phyloP scores from a whole-genome alignment of 108 stramenopile genomes.

The Pseudonitzschia delicatissima region DNA sequence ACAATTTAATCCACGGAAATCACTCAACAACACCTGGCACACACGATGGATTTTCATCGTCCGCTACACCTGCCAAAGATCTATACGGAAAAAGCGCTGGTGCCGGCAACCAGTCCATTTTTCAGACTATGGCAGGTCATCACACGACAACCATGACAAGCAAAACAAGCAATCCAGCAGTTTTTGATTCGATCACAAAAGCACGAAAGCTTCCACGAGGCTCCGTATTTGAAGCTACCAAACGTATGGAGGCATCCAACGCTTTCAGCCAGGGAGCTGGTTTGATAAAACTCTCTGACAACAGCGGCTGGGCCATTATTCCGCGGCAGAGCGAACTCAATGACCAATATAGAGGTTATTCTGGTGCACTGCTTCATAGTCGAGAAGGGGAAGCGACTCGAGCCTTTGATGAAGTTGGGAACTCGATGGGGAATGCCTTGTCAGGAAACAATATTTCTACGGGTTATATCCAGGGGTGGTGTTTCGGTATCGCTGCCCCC shows the following conservation, averaged over 20 bases:
- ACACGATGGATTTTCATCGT: neutral
- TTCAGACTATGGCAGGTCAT: slow-evolving; percentile 50
- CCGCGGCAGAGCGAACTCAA: slow-evolving; percentile 63
- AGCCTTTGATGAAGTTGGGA: slow-evolving; percentile 82
- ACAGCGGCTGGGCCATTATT: slow-evolving; percentile 85
- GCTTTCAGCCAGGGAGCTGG: slow-evolving; percentile 73
- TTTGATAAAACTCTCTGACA: slow-evolving; percentile 75
- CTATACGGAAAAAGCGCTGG: neutral
- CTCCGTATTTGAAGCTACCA: slow-evolving; percentile 78
- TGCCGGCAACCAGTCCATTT: slow-evolving; percentile 36
- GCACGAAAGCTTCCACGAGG: slow-evolving; percentile 66
- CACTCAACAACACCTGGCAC: slow-evolving; percentile 8
- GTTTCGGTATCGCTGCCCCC: slow-evolving; percentile 64
- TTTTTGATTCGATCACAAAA: slow-evolving; percentile 47
- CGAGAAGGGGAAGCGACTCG: slow-evolving; percentile 43
- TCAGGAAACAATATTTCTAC: slow-evolving; percentile 46
- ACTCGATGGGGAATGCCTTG: slow-evolving; percentile 49
- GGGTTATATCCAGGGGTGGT: slow-evolving; percentile 57
- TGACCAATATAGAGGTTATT: slow-evolving; percentile 49
- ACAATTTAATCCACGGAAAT: slow-evolving; percentile 60
- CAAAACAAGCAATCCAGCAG: slow-evolving; percentile 48
- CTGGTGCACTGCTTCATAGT: slow-evolving; percentile 21
- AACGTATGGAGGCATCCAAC: slow-evolving; percentile 62
- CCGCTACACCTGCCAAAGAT: slow-evolving; percentile 35
- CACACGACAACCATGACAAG: slow-evolving; percentile 52